phyloP scores from a whole-genome alignment of 2,329 filamentous ascomycete genomes.

The Beauveria varroae region DNA sequence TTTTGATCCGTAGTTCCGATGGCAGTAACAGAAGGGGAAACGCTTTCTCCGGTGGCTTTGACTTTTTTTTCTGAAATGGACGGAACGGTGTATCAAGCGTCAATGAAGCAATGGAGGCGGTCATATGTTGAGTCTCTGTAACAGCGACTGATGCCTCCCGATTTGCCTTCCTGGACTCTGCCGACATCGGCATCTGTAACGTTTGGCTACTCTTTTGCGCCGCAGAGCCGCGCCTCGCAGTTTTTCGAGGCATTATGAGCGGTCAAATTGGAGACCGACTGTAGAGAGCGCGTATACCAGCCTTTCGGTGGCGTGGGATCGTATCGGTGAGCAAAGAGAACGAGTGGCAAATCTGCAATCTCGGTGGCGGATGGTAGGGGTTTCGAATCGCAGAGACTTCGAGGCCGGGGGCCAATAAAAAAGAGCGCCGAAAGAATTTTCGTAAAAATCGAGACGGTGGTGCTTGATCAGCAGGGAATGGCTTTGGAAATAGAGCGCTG shows the following conservation, averaged over 20 bases:
- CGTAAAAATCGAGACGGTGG: not conserved
- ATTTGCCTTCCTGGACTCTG: slow-evolving; percentile 14
- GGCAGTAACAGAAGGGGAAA: slow-evolving; percentile 64
- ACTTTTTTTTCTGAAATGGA: slow-evolving; percentile 24
- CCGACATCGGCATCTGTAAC: slow-evolving; percentile 18
- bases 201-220: slow-evolving; percentile 12
- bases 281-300: not conserved
- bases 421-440: not conserved
- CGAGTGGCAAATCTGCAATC: slow-evolving; percentile 5
- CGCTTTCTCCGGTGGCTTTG: slow-evolving; percentile 30
- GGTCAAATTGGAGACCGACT: too few relatives aligned
- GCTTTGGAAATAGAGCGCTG: not conserved
- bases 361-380: not conserved
- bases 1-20: slow-evolving; percentile 59
- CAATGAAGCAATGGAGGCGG: slow-evolving; percentile 34
- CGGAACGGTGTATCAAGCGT: slow-evolving; percentile 32
- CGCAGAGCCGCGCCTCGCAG: slow-evolving; percentile 26
- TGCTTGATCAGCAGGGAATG: not conserved
- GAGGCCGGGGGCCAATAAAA: not conserved
- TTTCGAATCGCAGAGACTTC: not conserved
- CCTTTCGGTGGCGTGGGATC: slow-evolving; percentile 11
- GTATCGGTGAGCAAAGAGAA: not conserved
- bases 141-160: slow-evolving; percentile 31
- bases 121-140: slow-evolving; percentile 32
- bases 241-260: slow-evolving; percentile 17